A percentile compares a stretch with the other conserved stretches of the same genome.
These are phyloP conservation scores for Tuctoria greenei DNA, from an alignment of 176 grass and related monocot genomes.

Conservation along the genomic window DNA sequence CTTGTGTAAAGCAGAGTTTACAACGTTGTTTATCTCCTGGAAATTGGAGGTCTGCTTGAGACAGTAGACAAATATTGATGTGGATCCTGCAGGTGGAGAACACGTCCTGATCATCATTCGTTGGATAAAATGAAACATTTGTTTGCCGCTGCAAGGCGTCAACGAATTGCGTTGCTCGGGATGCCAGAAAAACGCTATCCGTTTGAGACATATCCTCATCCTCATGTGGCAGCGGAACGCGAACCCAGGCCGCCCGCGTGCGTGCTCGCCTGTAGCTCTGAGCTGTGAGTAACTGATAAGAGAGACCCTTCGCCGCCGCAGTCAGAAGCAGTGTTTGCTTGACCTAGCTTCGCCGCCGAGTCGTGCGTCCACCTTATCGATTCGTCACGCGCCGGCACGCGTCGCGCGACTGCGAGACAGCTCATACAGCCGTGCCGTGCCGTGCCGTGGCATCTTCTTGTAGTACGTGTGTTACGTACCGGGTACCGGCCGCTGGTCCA, in stretches of 20 bases:
- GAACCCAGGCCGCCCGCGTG: background rate
- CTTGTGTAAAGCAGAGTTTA: no score
- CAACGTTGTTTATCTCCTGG: background rate
- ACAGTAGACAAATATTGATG: background rate
- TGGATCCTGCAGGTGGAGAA: slow-evolving; percentile 17
- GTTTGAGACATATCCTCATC: background rate
- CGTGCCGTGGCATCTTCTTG: background rate
- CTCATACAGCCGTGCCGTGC: slow-evolving; percentile 18
- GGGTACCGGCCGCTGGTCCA: background rate
- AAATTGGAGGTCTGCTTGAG: background rate
- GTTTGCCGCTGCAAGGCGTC: slow-evolving; percentile 1
- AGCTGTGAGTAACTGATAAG: slow-evolving; percentile 44
- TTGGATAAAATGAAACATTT: background rate
- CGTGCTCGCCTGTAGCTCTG: slow-evolving; percentile 21
- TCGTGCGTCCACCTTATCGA: background rate
- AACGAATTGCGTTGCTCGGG: background rate
- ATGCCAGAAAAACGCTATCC: background rate
- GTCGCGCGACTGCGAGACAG: slow-evolving; percentile 36
- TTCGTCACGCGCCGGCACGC: slow-evolving; percentile 25
- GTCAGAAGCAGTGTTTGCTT: background rate
- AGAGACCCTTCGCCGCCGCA: background rate
- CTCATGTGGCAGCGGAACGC: background rate
- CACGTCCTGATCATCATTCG: background rate
- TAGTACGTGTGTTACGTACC: background rate
- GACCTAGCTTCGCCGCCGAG: slow-evolving; percentile 5